These are phyloP conservation scores for Colletotrichum magnum DNA, from an alignment of 2,329 filamentous ascomycete species.

Conservation along the genomic window DNA sequence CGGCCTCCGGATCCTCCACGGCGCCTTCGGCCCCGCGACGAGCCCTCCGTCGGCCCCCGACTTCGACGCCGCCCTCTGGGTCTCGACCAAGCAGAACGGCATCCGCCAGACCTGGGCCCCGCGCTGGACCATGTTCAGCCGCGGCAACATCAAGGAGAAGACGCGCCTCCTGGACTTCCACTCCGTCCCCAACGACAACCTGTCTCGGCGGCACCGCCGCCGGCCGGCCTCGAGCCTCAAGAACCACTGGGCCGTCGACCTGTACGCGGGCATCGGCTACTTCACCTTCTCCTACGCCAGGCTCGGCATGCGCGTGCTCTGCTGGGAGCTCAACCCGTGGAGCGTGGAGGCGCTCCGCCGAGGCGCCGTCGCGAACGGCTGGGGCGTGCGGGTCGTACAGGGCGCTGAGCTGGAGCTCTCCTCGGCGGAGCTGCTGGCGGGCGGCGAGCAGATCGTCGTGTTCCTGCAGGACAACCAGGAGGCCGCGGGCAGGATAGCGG, in stretches of 20 bases:
- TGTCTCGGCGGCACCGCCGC: not conserved
- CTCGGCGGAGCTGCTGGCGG: slow-evolving; percentile 55
- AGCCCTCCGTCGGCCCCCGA: slow-evolving; percentile 60
- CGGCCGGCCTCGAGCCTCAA: slow-evolving; percentile 43
- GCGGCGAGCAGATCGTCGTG: slow-evolving; percentile 71
- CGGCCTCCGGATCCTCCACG: slow-evolving; percentile 78
- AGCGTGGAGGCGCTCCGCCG: slow-evolving; percentile 85
- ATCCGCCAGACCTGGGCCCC: slow-evolving; percentile 91
- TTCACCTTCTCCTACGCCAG: slow-evolving; percentile 88
- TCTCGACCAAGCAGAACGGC: slow-evolving; percentile 81
- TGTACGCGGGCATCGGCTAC: slow-evolving; percentile 95
- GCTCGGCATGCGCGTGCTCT: slow-evolving; percentile 80
- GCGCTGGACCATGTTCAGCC: slow-evolving; percentile 92
- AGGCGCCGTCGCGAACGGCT: slow-evolving; percentile 80
- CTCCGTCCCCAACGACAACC: slow-evolving; percentile 1
- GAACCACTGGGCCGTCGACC: slow-evolving; percentile 75
- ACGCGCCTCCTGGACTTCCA: slow-evolving; percentile 76
- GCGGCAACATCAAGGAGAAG: slow-evolving; percentile 93
- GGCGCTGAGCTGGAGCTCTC: slow-evolving; percentile 55
- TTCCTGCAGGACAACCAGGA: slow-evolving; percentile 78
- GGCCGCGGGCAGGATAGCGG: slow-evolving; percentile 60
- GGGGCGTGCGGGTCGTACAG: slow-evolving; percentile 70
- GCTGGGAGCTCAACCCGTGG: slow-evolving; percentile 94
- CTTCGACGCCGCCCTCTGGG: slow-evolving; percentile 82
- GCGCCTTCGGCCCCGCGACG: slow-evolving; percentile 77